These are phyloP conservation scores for Cystoisospora suis DNA, from an alignment of 169 alveolate species.

Conservation along the genomic window DNA sequence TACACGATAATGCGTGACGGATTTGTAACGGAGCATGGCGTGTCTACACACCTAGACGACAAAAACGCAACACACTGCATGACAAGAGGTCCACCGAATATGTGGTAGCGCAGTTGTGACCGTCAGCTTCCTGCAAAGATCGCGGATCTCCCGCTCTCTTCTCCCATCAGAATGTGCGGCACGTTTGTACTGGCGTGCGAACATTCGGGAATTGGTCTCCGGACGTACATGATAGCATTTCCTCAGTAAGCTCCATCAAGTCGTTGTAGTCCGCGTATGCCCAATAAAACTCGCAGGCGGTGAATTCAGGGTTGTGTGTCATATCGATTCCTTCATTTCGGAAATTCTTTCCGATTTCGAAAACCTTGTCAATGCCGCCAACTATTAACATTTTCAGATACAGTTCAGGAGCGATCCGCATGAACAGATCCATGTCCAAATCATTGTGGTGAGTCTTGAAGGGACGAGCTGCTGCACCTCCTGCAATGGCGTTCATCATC, in stretches of 20 bases:
- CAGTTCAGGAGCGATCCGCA: slow-evolving; percentile 99
- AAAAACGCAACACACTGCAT: too few species aligned
- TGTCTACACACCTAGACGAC: too few species aligned
- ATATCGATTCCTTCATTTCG: slow-evolving; percentile 98
- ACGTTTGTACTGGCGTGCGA: too few species aligned
- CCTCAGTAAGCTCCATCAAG: slow-evolving; percentile 96
- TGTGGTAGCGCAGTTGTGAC: too few species aligned
- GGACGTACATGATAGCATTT: slow-evolving; percentile 86
- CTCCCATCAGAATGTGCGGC: too few species aligned
- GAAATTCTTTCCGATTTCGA: slow-evolving; percentile 98
- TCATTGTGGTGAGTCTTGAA: slow-evolving; percentile 98
- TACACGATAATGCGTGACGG: too few species aligned
- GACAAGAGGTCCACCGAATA: too few species aligned
- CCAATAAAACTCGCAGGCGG: slow-evolving; percentile 97
- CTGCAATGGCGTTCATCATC: slow-evolving; percentile 95
- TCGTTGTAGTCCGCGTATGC: slow-evolving; percentile 97
- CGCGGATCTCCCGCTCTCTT: too few species aligned
- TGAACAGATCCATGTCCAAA: slow-evolving; percentile 92
- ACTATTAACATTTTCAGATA: slow-evolving; percentile 93
- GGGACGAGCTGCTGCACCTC: slow-evolving; percentile 99
- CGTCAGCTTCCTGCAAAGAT: too few species aligned
- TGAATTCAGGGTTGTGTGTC: slow-evolving; percentile 99
- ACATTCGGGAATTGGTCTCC: too few species aligned
- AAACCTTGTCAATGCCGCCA: slow-evolving; percentile 97
- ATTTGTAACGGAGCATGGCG: too few species aligned